Evolutionary conservation across 345 rosid species (phyloP).

Genomic region (Hibiscus tridactylites): DNA sequence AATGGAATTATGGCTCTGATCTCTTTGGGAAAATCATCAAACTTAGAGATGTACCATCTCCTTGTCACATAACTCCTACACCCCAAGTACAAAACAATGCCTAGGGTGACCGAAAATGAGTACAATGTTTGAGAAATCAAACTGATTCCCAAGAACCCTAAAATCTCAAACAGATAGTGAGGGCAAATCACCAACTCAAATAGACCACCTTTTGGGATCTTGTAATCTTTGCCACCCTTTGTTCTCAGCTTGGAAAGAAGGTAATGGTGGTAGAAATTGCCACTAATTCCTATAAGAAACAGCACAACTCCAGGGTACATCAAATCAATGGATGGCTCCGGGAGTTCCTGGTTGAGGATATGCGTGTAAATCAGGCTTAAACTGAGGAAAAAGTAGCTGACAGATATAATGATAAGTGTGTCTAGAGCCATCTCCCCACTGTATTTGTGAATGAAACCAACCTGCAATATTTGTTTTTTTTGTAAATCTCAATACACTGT

Average conservation of each 20-base stretch:
- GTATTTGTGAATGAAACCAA: constrained; percentile 48
- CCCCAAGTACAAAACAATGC: constrained; percentile 35
- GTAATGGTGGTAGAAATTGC: constrained; percentile 69
- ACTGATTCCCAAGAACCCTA: constrained; percentile 45
- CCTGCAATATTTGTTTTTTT: constrained; percentile 1
- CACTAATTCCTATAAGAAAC: constrained; percentile 46
- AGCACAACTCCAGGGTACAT: constrained; percentile 33
- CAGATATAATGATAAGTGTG: constrained; percentile 19
- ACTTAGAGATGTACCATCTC: constrained; percentile 66
- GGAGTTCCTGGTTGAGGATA: constrained; percentile 24
- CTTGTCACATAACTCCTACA: constrained; percentile 56
- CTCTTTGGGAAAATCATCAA: constrained; percentile 47
- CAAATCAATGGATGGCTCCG: constrained; percentile 36
- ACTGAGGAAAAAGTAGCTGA: constrained; percentile 31
- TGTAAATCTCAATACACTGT: too few species aligned
- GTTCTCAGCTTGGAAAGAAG: constrained; percentile 52
- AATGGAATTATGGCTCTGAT: constrained; percentile 53
- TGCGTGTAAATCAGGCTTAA: constrained; percentile 34
- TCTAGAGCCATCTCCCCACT: constrained; percentile 43
- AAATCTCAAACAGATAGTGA: constrained; percentile 67
- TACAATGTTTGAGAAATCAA: constrained; percentile 52
- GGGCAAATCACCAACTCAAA: constrained; percentile 62
- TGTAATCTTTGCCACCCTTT: constrained; percentile 42
- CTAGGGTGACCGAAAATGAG: constrained; percentile 27
- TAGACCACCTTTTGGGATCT: constrained; percentile 59